These are phyloP conservation scores for Triglochin maritima DNA, from an alignment of 106 monocot genomes.

Conservation along the genomic window DNA sequence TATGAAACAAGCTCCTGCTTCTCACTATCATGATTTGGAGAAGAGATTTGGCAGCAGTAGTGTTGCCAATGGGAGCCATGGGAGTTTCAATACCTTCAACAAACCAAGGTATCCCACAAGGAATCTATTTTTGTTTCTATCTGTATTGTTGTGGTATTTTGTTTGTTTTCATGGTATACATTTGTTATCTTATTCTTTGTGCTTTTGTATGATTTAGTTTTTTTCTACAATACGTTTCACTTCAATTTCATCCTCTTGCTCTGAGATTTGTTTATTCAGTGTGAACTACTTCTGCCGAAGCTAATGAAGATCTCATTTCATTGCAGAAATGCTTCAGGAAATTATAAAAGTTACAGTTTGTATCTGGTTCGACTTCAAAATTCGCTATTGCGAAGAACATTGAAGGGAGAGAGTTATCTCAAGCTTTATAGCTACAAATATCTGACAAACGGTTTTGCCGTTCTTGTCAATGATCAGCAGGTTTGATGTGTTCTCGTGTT, in stretches of 20 bases:
- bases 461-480: slow-evolving; percentile 74
- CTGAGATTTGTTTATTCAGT: background rate
- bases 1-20: slow-evolving; percentile 64
- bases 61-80: slow-evolving; percentile 18
- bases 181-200: background rate
- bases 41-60: slow-evolving; percentile 36
- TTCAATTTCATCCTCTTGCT: background rate
- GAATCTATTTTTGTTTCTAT: background rate
- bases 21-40: slow-evolving; percentile 34
- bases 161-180: background rate
- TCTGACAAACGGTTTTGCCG: slow-evolving; percentile 83
- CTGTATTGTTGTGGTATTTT: background rate
- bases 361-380: slow-evolving; percentile 65
- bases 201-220: background rate
- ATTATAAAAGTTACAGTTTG: slow-evolving; percentile 36
- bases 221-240: background rate
- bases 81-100: slow-evolving; percentile 28
- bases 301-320: background rate
- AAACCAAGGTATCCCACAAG: slow-evolving; percentile 38
- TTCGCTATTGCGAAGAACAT: slow-evolving; percentile 50
- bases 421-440: slow-evolving; percentile 90
- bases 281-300: background rate
- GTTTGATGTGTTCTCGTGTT: slow-evolving; percentile 15
- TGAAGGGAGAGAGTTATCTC: slow-evolving; percentile 66
- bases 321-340: slow-evolving; percentile 47